phyloP scores from a whole-genome alignment of 1,139 yeast genomes.

The Lodderomyces theae region DNA sequence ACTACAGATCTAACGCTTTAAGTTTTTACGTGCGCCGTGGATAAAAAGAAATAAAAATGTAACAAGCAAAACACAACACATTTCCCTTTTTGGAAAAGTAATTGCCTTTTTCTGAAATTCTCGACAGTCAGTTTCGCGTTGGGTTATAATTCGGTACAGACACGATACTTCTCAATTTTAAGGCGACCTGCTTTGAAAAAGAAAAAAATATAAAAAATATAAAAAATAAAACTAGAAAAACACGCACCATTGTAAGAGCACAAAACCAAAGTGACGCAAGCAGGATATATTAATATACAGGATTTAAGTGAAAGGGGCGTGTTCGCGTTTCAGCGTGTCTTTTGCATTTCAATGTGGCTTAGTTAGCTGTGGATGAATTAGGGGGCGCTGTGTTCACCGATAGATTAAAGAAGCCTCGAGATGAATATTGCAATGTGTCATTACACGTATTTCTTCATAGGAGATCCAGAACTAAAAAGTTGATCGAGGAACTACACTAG shows the following conservation, averaged over 20 bases:
- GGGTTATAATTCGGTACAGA: background rate
- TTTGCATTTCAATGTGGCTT: background rate
- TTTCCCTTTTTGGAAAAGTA: constrained; percentile 1
- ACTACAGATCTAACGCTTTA: too few relatives aligned
- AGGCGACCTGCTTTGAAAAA: background rate
- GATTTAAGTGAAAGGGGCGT: background rate
- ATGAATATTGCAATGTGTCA: too few relatives aligned
- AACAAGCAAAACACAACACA: background rate
- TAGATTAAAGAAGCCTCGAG: too few relatives aligned
- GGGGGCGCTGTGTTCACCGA: too few relatives aligned
- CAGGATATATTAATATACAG: too few relatives aligned
- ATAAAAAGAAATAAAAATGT: background rate
- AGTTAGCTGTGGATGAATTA: too few relatives aligned
- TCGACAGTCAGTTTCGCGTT: background rate
- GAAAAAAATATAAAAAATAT: too few relatives aligned
- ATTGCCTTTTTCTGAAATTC: background rate
- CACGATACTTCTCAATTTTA: background rate
- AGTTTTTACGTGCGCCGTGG: background rate
- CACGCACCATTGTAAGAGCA: background rate
- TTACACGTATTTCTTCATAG: too few relatives aligned
- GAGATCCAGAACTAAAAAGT: too few relatives aligned
- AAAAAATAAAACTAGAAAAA: too few relatives aligned
- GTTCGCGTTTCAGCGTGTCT: background rate
- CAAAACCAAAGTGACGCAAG: background rate
- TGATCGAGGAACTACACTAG: too few relatives aligned